Evolutionary conservation across 2,329 filamentous ascomycete genomes (phyloP), one percentile per base, ranked within the genome.

Genomic region (Coccinonectria pachysandricola): DNA sequence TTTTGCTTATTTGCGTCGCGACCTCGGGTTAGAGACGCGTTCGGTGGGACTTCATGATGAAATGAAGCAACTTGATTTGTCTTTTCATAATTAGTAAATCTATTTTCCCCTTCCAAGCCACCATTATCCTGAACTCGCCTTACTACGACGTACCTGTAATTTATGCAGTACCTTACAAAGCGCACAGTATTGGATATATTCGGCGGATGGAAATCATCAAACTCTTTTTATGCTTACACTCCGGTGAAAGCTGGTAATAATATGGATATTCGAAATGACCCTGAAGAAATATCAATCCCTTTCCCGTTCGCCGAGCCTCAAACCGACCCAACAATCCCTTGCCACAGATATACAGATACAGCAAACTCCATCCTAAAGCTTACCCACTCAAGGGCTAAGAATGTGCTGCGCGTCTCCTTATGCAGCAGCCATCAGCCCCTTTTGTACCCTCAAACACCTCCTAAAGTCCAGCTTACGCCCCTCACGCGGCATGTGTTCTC

Each of bases 401-500:
- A n/a, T n/a, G n/a, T n/a, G n/a, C n/a, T n/a, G n/a, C n/a, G n/a
- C n/a, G n/a, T n/a, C n/a, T 19, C 15, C 7, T 10, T 19, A 19
- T 7, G 44, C 46, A 23, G 47, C 43, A 6, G 53, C 52, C 46
- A 59, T 49, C 18, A 63, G 31, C 7, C 42, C 36, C 36, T 50
- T 57, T 43, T 67, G 62, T 22, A 63, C 54, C 17, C 39, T 46
- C n/a, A 68, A 45, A 28, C 66, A 58, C 16, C 56, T 50, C 14
- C 39, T 44, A 34, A 72, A 69, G 43, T 71, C 64, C 22, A 72
- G 49, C 48, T 60, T 64, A 28, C 49, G 52, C 12, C 63, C 64
- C 35, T 74, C 63, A 15, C 55, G 47, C 7, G 73, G 72, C 64
- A 79, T 73, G 37, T 73, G 59, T 45, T 94, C 84, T 24, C 91